Evolutionary conservation across 1,139 yeast species (phyloP).

Genomic region (Lodderomyces metapsilosis): DNA sequence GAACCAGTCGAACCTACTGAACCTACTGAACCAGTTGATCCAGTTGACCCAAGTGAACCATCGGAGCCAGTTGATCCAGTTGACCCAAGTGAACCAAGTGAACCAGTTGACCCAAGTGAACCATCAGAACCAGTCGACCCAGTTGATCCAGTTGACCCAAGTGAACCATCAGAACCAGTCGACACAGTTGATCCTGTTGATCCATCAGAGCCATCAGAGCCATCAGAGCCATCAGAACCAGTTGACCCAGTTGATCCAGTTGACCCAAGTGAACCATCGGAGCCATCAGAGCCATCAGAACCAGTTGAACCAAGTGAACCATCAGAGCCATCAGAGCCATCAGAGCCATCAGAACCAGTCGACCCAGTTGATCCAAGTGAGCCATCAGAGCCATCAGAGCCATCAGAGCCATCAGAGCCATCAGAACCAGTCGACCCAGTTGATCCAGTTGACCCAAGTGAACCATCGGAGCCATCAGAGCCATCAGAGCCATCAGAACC

Average conservation of each 20-base stretch:
- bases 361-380: background rate
- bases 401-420: no score
- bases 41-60: constrained; percentile 29
- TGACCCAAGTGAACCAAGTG: no score
- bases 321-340: background rate
- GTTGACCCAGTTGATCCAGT: background rate
- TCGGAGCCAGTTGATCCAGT: constrained; percentile 10
- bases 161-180: constrained; percentile 1
- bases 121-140: constrained; percentile 17
- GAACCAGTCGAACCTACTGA: background rate
- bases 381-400: background rate
- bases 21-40: background rate
- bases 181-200: background rate
- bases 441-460: constrained; percentile 14
- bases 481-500: constrained; percentile 1
- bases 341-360: background rate
- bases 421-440: constrained; percentile 22
- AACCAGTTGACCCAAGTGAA: constrained; percentile 20
- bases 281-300: background rate
- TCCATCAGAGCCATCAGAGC: background rate
- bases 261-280: no score
- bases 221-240: background rate
- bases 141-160: constrained; percentile 17
- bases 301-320: constrained; percentile 2
- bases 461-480: background rate